Evolutionary conservation across 1,139 yeast genomes (phyloP).

Genomic region (Kodamaea derodonti): DNA sequence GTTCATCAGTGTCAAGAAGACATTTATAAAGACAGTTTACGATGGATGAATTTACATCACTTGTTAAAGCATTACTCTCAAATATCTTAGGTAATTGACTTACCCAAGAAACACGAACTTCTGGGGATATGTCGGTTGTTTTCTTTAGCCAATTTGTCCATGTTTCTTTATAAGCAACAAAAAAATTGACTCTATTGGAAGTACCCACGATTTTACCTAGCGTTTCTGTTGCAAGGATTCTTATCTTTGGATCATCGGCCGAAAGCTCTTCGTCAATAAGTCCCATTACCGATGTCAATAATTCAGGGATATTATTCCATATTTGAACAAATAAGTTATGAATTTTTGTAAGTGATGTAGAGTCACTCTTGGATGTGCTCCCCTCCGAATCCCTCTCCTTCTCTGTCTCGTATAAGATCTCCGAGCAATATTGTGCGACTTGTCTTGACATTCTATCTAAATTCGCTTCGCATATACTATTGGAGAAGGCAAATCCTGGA

Average conservation of each 20-base stretch:
- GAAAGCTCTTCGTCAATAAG: conserved; percentile 76
- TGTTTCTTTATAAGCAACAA: conserved; percentile 53
- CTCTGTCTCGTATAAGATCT: conserved; percentile 47
- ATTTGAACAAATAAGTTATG: conserved; percentile 64
- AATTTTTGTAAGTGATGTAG: conserved; percentile 24
- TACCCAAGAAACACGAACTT: conserved; percentile 70
- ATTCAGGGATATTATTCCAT: conserved; percentile 77
- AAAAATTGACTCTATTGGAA: conserved; percentile 43
- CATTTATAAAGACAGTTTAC: conserved; percentile 62
- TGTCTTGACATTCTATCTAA: conserved; percentile 74
- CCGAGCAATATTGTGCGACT: conserved; percentile 78
- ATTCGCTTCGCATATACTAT: conserved; percentile 66
- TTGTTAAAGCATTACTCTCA: conserved; percentile 29
- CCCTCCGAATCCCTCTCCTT: conserved; percentile 4
- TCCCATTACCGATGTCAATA: conserved; percentile 72
- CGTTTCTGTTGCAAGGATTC: conserved; percentile 69
- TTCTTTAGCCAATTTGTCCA: conserved; percentile 74
- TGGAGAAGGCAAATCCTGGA: conserved; percentile 66
- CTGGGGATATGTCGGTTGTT: conserved; percentile 61
- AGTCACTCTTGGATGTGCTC: conserved; percentile 4
- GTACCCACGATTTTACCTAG: conserved; percentile 64
- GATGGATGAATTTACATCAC: conserved; percentile 50
- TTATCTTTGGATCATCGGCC: conserved; percentile 61
- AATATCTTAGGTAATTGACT: conserved; percentile 42
- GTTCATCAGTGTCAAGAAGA: conserved; percentile 71